Conservation (phyloP, 441 rosid species). For the Populus hybrid region DNA sequence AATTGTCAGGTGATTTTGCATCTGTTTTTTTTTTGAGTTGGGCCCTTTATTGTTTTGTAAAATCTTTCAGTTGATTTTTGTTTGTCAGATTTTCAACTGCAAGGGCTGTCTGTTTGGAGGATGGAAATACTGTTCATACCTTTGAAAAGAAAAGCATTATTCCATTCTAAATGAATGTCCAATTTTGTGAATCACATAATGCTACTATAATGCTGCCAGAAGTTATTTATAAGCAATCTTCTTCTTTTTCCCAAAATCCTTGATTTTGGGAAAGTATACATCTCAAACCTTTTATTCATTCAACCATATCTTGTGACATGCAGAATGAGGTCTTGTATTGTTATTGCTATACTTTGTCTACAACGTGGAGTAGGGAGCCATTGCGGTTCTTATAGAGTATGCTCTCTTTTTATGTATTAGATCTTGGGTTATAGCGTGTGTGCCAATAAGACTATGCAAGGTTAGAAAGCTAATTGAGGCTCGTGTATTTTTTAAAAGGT, state of each 20-base stretch:
- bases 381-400: not conserved
- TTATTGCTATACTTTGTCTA: not conserved
- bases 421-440: not conserved
- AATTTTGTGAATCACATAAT: not conserved
- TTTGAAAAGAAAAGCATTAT: not conserved
- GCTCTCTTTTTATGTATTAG: not conserved
- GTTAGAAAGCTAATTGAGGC: conserved; percentile 3
- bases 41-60: not conserved
- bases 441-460: not conserved
- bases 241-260: too few species aligned
- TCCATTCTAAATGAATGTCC: not conserved
- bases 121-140: not conserved
- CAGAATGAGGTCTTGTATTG: not conserved
- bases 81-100: not conserved
- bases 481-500: not conserved
- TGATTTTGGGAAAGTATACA: too few species aligned
- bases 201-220: not conserved
- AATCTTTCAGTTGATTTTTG: not conserved
- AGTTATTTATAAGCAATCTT: not conserved
- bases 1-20: not conserved
- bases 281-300: not conserved
- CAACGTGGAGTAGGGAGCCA: not conserved
- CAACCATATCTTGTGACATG: not conserved
- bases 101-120: not conserved
- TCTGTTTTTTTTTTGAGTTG: not conserved